Base-by-base conservation (phyloP, 495 filamentous ascomycete species). In the Penicillium nucicola region DNA sequence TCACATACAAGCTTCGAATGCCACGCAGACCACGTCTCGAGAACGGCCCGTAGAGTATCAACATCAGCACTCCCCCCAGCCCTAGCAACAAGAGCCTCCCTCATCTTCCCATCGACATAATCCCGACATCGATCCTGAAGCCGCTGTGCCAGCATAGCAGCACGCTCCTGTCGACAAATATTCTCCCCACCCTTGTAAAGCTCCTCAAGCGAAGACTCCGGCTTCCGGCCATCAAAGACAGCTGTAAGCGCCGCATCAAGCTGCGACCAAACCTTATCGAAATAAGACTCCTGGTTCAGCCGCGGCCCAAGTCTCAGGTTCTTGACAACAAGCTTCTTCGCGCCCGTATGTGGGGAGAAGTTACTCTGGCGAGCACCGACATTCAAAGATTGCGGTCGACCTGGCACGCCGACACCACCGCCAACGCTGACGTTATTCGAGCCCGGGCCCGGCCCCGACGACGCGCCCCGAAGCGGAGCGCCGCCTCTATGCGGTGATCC, bases 131-230 rank as follows among this genome's bases (percentile, higher is more conserved):
- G 76, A 15, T 69, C 70, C 49, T 79, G 75, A 36, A 96, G 68
- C 55, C 77, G 76, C 38, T 81, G 75, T 37, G 77, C 84, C 34
- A 96, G 62, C 14, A 79, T 67, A n/a, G 75, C 69, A 2, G 89
- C 86, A 53, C 79, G 78, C 2, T 83, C 87, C 51, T 86, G 84
- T 45, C 88, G 80, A 65, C 93, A 97, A 0, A 95, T 76, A 60
- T 92, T 92, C 74, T 97, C 92, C 0, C 91, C 88, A 0, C 88
- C 90, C 25, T 87, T 81, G 65, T 97, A 97, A 9, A 98, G 76
- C 50, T 89, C 86, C 64, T 97, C 93, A 36, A 95, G 68, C 11
- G 90, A 89, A 51, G 80, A 76, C 1, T 72, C 67, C 5, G 87
- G 78, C 49, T 81, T 78, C 46, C 77, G 72, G 30, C 79, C 73